Evolutionary conservation across 2,329 filamentous ascomycete species (phyloP).

Genomic region (Aureobasidium sp.): DNA sequence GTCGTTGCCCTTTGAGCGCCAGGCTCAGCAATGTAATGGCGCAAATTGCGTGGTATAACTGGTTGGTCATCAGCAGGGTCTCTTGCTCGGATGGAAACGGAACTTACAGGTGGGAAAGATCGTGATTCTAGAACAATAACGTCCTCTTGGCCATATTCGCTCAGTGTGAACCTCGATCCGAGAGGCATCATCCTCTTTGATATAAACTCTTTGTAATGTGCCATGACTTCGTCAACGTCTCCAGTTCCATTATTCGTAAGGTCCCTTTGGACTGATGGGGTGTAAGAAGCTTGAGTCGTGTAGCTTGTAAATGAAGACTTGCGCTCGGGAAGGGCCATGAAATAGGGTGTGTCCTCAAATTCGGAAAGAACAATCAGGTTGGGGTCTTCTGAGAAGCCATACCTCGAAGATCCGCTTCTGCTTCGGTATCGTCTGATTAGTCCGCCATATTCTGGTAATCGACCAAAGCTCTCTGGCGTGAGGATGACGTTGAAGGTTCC

Average conservation of each 20-base stretch:
- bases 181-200: slow-evolving; percentile 15
- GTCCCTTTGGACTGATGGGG: neutral
- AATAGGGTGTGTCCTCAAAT: slow-evolving; percentile 13
- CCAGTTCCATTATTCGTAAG: neutral
- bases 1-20: slow-evolving; percentile 35
- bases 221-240: neutral
- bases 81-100: slow-evolving; percentile 18
- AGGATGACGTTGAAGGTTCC: slow-evolving; percentile 50
- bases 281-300: neutral
- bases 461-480: slow-evolving; percentile 46
- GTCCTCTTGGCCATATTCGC: neutral
- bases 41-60: slow-evolving; percentile 51
- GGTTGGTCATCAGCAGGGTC: neutral
- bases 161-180: slow-evolving; percentile 7
- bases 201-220: slow-evolving; percentile 14
- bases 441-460: slow-evolving; percentile 42
- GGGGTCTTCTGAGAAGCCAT: neutral
- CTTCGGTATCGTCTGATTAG: neutral
- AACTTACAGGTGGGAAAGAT: slow-evolving; percentile 44
- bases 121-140: slow-evolving; percentile 30
- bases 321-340: slow-evolving; percentile 1
- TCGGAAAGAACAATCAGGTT: slow-evolving; percentile 6
- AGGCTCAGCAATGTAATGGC: slow-evolving; percentile 36
- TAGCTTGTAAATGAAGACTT: neutral
- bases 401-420: neutral